Conservation (phyloP, 176 grass and related monocot species). For the Paspalum notatum region DNA sequence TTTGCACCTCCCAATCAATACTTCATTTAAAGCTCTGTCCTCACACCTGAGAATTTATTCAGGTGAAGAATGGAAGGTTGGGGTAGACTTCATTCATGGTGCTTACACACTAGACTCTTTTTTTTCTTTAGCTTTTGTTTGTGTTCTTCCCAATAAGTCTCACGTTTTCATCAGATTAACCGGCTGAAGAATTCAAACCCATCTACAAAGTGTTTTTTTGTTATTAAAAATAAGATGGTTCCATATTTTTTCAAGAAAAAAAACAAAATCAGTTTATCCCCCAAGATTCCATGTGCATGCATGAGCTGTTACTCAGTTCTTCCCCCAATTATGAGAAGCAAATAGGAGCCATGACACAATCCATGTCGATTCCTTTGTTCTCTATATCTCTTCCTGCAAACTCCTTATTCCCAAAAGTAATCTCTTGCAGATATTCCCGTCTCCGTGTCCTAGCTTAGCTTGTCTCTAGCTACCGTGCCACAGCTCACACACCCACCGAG, state of each 20-base stretch:
- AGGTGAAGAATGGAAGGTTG: slow-evolving; percentile 47
- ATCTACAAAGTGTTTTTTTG: background rate
- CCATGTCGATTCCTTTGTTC: slow-evolving; percentile 64
- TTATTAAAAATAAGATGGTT: background rate
- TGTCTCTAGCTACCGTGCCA: slow-evolving; percentile 36
- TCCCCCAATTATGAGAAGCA: slow-evolving; percentile 51
- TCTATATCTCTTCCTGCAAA: slow-evolving; percentile 49
- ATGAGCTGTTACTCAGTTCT: slow-evolving; percentile 51
- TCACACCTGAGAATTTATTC: slow-evolving; percentile 51
- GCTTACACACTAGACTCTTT: background rate
- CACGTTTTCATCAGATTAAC: slow-evolving; percentile 22
- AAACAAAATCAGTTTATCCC: slow-evolving; percentile 23
- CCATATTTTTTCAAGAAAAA: slow-evolving; percentile 16
- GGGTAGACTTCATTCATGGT: slow-evolving; percentile 27
- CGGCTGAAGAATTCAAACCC: slow-evolving; percentile 13
- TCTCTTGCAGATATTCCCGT: slow-evolving; percentile 59
- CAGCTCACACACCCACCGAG: slow-evolving; percentile 26
- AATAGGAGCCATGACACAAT: slow-evolving; percentile 49
- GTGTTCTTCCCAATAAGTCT: slow-evolving; percentile 22
- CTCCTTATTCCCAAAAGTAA: slow-evolving; percentile 34
- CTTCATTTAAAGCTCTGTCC: slow-evolving; percentile 62
- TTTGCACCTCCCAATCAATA: slow-evolving; percentile 43
- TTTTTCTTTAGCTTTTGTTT: background rate
- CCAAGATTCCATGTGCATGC: slow-evolving; percentile 58
- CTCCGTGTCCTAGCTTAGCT: slow-evolving; percentile 33